Evolutionary conservation across 2,329 filamentous ascomycete genomes (phyloP).

Genomic region (Fusarium sp.): DNA sequence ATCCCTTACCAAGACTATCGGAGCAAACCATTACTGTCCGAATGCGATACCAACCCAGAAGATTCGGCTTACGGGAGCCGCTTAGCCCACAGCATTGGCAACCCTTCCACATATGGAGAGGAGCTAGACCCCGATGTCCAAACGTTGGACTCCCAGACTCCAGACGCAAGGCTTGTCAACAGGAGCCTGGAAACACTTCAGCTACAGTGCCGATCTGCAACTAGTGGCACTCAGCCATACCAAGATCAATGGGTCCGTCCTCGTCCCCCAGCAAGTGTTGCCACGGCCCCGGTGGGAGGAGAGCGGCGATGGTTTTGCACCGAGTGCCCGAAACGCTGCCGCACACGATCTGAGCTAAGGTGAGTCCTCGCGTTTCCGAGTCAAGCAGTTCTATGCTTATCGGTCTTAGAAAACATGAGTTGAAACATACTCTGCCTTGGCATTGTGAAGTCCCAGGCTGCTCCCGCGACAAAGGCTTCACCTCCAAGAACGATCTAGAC

Average conservation of each 20-base stretch:
- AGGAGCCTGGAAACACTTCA: constrained; percentile 50
- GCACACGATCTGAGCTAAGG: constrained; percentile 67
- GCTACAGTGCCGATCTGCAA: constrained; percentile 16
- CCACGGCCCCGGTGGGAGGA: constrained; percentile 27
- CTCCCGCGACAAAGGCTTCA: constrained; percentile 72
- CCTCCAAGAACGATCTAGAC: constrained; percentile 83
- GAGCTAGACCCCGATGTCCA: constrained; percentile 55
- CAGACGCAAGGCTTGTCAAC: constrained; percentile 43
- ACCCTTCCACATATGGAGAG: constrained; percentile 58
- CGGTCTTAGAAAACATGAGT: constrained; percentile 74
- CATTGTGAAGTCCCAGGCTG: constrained; percentile 71
- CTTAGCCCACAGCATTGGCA: constrained; percentile 56
- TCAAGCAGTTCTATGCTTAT: constrained; percentile 30
- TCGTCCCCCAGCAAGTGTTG: constrained; percentile 30
- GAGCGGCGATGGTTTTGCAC: constrained; percentile 49
- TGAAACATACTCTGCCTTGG: constrained; percentile 75
- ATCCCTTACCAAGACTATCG: constrained; percentile 41
- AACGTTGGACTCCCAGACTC: constrained; percentile 37
- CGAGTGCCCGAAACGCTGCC: constrained; percentile 55
- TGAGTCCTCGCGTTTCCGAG: constrained; percentile 44
- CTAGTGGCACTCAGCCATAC: constrained; percentile 7
- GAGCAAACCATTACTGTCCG: constrained; percentile 50
- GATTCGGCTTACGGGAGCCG: constrained; percentile 62
- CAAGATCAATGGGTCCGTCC: constrained; percentile 24
- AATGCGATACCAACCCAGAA: constrained; percentile 53